Percentiles rank a stretch among this genome's conserved stretches.
These are phyloP conservation scores for Phytophthora podocarpi DNA, from an alignment of 352 stramenopile species.

Conservation along the genomic window DNA sequence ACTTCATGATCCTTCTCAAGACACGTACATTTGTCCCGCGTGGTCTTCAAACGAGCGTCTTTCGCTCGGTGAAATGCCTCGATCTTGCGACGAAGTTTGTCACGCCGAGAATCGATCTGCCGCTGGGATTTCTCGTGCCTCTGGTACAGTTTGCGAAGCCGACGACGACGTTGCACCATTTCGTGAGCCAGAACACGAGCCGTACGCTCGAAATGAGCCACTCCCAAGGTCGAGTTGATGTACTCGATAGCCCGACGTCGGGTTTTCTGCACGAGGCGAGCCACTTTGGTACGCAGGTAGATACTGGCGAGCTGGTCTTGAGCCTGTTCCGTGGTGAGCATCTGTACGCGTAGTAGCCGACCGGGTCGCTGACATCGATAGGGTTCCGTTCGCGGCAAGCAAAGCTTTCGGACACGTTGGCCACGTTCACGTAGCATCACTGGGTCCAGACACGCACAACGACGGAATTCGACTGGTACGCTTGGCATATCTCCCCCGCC, in stretches of 20 bases:
- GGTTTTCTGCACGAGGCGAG: constrained; percentile 54
- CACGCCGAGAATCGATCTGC: constrained; percentile 31
- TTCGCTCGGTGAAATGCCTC: constrained; percentile 48
- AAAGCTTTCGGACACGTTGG: constrained; percentile 48
- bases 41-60: constrained; percentile 32
- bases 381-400: constrained; percentile 41
- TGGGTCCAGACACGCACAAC: constrained; percentile 57
- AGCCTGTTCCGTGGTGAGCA: constrained; percentile 67
- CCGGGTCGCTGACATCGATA: constrained; percentile 55
- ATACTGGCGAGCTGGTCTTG: constrained; percentile 67
- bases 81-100: constrained; percentile 41
- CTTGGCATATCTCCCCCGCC: constrained; percentile 6
- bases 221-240: constrained; percentile 59
- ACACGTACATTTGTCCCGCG: constrained; percentile 35
- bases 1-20: constrained; percentile 29
- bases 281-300: constrained; percentile 58
- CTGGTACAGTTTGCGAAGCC: constrained; percentile 45
- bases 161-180: constrained; percentile 35
- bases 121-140: constrained; percentile 36
- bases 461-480: constrained; percentile 44
- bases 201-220: constrained; percentile 61
- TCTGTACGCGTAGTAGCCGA: constrained; percentile 56
- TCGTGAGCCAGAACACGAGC: constrained; percentile 30
- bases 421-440: constrained; percentile 22
- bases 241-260: constrained; percentile 62